These are phyloP conservation scores for Paecilomyces variotii DNA, from an alignment of 2,329 filamentous ascomycete species.

Conservation along the genomic window DNA sequence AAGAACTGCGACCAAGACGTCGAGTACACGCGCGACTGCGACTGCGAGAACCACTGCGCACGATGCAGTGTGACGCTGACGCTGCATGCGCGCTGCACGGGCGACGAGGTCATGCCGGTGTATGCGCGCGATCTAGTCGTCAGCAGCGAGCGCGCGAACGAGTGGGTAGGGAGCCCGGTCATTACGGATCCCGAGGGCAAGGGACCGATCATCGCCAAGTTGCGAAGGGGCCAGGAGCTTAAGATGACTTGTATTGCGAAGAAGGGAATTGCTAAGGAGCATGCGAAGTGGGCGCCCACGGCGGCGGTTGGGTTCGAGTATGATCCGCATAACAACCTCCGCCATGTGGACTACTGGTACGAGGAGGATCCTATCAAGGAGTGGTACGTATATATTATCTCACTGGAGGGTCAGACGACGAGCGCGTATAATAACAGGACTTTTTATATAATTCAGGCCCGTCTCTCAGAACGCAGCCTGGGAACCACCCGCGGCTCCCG, in stretches of 20 bases:
- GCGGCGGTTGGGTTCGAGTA: conserved; percentile 95
- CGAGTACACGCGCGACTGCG: conserved; percentile 85
- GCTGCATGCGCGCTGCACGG: conserved; percentile 76
- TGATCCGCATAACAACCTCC: conserved; percentile 92
- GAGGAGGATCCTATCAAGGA: conserved; percentile 75
- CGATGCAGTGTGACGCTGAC: conserved; percentile 79
- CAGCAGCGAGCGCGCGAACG: conserved; percentile 60
- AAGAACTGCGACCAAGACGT: conserved; percentile 73
- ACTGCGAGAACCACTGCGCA: conserved; percentile 92
- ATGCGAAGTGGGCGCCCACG: conserved; percentile 94
- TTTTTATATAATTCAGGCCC: conserved; percentile 19
- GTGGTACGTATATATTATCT: conserved; percentile 54
- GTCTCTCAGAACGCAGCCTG: conserved; percentile 50
- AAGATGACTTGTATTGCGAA: conserved; percentile 88
- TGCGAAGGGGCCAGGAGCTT: conserved; percentile 82
- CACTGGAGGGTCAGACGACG: neutral
- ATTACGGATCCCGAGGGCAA: conserved; percentile 74
- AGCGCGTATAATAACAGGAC: neutral
- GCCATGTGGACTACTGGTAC: conserved; percentile 90
- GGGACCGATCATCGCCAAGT: conserved; percentile 80
- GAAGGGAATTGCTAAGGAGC: conserved; percentile 98
- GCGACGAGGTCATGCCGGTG: conserved; percentile 84
- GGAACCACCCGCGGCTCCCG: conserved; percentile 68
- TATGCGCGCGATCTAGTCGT: conserved; percentile 84
- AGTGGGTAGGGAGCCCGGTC: conserved; percentile 69